Evolutionary conservation across 768 basidiomycete genomes (phyloP), one percentile per base, ranked within the genome.

Genomic region (Leccinum longicurvipes): DNA sequence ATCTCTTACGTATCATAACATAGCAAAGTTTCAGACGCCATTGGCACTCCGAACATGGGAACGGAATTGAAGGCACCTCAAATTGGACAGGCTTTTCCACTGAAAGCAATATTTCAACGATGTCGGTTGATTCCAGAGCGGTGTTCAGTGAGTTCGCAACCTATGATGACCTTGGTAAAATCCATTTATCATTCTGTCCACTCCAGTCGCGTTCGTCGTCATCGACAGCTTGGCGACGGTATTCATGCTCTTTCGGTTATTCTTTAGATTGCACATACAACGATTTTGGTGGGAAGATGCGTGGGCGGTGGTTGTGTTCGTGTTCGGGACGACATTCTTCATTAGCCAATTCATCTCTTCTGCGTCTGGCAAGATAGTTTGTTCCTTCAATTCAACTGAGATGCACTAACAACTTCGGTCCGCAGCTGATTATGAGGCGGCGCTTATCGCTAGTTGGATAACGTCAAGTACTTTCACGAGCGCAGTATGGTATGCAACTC

Each of bases 211-310:
- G 8, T 54, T 55, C 39, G 47, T 25, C 15, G 36, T 48, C 12
- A 6, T 58, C 34, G 42, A 58, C 14, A 42, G 47, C 36, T 42
- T 64, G 10, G 52, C 25, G 5, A 10, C 55, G 2, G 31, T 57
- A 6, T 50, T 64, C 36, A 62, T 57, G 1, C 19, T 64, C 2
- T 59, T 64, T 51, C 60, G 63, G 6, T 21, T 65, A 17, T 47
- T 48, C 1, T 56, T 64, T 39, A 55, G 63, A 28, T 24, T 56
- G 19, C 52, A 27, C n/a, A 57, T 64, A 53, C 60, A 45, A 46
- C 27, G 59, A 25, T 59, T 65, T 31, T 60, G 63, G 63, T 66
- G 66, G 63, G 66, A 67, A 53, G 65, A 65, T 41, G 14, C 36
- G 2, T 68, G 63, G 63, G 60, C 66, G 19, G 56, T 28, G n/a